These are phyloP conservation scores for Plasmodium knowlesi DNA, from an alignment of 169 alveolate species.

Conservation along the genomic window DNA sequence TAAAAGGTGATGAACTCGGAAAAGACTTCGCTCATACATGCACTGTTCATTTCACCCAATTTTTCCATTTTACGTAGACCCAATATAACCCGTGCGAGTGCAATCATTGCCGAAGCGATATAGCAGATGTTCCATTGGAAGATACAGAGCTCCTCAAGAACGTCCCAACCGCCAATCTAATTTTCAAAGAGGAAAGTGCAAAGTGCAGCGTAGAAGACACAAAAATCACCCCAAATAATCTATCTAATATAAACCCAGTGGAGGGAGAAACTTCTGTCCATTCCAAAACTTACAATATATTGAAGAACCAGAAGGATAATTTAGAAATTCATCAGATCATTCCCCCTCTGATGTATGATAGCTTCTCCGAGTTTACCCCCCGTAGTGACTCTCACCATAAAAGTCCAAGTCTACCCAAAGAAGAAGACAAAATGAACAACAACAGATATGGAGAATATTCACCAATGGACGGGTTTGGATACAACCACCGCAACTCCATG, in stretches of 20 bases:
- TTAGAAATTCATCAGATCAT: slow-evolving; percentile 40
- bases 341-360: slow-evolving; percentile 21
- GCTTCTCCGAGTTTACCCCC: background rate
- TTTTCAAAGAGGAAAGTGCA: background rate
- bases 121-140: background rate
- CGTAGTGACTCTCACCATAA: background rate
- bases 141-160: background rate
- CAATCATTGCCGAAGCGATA: background rate
- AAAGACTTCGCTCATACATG: background rate
- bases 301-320: slow-evolving; percentile 19
- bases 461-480: slow-evolving; percentile 63
- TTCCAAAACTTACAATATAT: slow-evolving; percentile 33
- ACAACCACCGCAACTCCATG: slow-evolving; percentile 25
- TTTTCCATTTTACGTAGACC: slow-evolving; percentile 16
- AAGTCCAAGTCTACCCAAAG: background rate
- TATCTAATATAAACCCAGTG: background rate
- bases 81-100: slow-evolving; percentile 8
- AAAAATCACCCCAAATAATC: background rate
- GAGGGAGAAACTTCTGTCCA: background rate
- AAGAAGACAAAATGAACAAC: slow-evolving; percentile 18
- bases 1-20: background rate
- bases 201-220: slow-evolving; percentile 3
- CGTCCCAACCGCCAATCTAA: background rate
- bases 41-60: background rate
- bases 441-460: slow-evolving; percentile 47